A percentile compares a stretch with the other conserved stretches of the same genome.
phyloP scores from a whole-genome alignment of 306 rosid genomes.

The Glycine latifolia region DNA sequence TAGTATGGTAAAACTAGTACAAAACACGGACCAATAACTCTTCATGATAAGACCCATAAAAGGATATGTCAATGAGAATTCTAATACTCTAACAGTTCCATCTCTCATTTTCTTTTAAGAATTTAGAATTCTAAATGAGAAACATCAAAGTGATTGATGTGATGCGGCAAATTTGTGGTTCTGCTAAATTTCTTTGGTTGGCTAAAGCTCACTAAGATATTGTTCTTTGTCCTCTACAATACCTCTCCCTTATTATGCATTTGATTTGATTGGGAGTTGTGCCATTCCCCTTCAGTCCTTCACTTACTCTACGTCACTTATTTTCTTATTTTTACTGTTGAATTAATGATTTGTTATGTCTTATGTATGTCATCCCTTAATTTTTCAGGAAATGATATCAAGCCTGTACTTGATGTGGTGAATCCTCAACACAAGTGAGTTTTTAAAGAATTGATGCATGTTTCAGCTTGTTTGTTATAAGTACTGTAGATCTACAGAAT shows the following conservation, averaged over 20 bases:
- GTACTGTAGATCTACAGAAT: slow-evolving; percentile 11
- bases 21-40: background rate
- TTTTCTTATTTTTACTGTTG: slow-evolving; percentile 28
- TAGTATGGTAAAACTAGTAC: background rate
- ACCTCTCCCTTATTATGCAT: slow-evolving; percentile 11
- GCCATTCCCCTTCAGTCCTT: slow-evolving; percentile 4
- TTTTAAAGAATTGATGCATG: slow-evolving; percentile 23
- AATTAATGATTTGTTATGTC: slow-evolving; percentile 32
- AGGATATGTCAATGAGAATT: slow-evolving; percentile 4
- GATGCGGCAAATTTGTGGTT: slow-evolving; percentile 7
- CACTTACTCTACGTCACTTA: slow-evolving; percentile 1
- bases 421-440: slow-evolving; percentile 96
- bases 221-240: slow-evolving; percentile 15
- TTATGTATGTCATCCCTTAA: slow-evolving; percentile 25
- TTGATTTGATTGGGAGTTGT: slow-evolving; percentile 28
- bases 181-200: slow-evolving; percentile 23
- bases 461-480: slow-evolving; percentile 8
- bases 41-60: background rate
- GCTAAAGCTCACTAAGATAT: background rate
- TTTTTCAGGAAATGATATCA: slow-evolving; percentile 66
- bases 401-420: slow-evolving; percentile 74
- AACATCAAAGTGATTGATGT: slow-evolving; percentile 9
- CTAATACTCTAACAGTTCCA: slow-evolving; percentile 9
- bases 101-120: slow-evolving; percentile 15
- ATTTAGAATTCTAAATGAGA: background rate